Evolutionary conservation across 1,139 yeast species (phyloP), one percentile per base, ranked within the genome.

Genomic region (Pichia sp.): DNA sequence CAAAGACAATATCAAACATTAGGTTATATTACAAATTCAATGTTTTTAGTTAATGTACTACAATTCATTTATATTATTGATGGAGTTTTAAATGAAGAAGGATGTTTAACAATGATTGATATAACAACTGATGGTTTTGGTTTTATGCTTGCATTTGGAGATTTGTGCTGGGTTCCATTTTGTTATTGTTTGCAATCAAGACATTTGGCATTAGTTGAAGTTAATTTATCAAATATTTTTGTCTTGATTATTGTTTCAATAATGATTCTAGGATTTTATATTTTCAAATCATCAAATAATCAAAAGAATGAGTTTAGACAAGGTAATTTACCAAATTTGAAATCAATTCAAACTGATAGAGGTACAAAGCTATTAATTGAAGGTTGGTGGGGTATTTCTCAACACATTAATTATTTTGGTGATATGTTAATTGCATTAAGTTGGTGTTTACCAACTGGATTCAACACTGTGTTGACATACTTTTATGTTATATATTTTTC

Each of bases 91-190:
- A 88, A 88, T 60, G 98, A 91, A 62, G 84, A 78, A 54, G 96
- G 96, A 11, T 73, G 82, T 14, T 68, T 91, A 48, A 78, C 93
- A 5, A 93, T 93, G 96, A 89, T 91, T 73, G 98, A 91, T 59
- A 77, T 88, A 40, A 85, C 95, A 13, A 86, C 96, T 16, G 98
- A 91, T 64, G 98, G 98, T 0, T 87, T 91, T 61, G 98, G 98
- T 1, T 88, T 80, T 65, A 91, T 91, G 98, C 69, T 91, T 39
- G 77, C 89, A 8, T 89, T 89, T 66, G 98, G 98, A 26, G 98
- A 91, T 60, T 70, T 91, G 56, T 79, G 94, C 1, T 75, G 93
- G 70, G 87, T 91, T n/a, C 98, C 98, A 23, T 89, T 91, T 69
- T 75, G 95, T 1, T 91, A 93, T 61, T 74, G 91, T 5, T 61